Evolutionary conservation across 2,329 filamentous ascomycete genomes (phyloP).

Genomic region (Furcasterigmium sp.): DNA sequence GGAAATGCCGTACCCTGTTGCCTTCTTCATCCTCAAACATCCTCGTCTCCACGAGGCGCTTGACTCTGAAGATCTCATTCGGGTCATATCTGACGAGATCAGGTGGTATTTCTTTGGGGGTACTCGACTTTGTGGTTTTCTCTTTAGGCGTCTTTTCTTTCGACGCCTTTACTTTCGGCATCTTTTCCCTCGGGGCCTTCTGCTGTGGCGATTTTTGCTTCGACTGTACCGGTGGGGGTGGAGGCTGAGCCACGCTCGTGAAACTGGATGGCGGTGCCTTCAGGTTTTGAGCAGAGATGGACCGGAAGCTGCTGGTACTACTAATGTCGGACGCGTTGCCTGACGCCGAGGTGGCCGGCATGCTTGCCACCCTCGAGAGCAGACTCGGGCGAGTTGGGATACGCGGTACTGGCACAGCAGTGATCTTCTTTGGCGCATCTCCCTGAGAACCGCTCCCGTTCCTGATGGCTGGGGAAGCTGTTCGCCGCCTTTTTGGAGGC

Average conservation of each 20-base stretch:
- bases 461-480: no score
- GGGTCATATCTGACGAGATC: background rate
- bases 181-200: background rate
- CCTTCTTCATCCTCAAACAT: conserved; percentile 31
- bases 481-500: conserved; percentile 8
- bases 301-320: background rate
- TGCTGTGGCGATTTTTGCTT: background rate
- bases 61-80: conserved; percentile 33
- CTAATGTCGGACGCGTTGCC: background rate
- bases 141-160: conserved; percentile 7
- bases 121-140: conserved; percentile 8
- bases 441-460: background rate
- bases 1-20: conserved; percentile 35
- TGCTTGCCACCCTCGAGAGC: background rate
- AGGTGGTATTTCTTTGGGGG: background rate
- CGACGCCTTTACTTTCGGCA: background rate
- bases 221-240: background rate
- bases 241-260: no score
- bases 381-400: background rate
- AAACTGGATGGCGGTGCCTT: no score
- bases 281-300: no score
- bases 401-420: background rate
- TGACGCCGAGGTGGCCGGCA: no score
- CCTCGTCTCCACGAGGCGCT: conserved; percentile 36
- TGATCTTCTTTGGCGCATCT: no score